Evolutionary conservation across 2,329 filamentous ascomycete genomes (phyloP), one percentile per base, ranked within the genome.

Genomic region (Rachicladosporium sp.): DNA sequence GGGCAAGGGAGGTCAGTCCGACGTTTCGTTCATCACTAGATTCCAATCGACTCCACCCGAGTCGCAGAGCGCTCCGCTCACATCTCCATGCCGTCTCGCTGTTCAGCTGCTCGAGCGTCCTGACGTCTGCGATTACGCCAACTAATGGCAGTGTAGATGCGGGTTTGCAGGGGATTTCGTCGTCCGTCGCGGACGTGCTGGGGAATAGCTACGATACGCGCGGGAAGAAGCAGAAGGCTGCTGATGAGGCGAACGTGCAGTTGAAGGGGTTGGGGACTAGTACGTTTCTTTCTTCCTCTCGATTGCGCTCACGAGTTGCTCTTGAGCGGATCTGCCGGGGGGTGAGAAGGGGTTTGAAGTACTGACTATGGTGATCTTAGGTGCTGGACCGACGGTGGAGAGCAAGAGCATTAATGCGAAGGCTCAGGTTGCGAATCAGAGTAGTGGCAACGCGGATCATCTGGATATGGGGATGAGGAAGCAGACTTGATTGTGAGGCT

Each of bases 361-460:
- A 19, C 15, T 19, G 15, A 19, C 15, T 19, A 19, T 19, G 30
- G 12, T 32, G 12, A n/a, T 32, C 30, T n/a, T 32, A 32, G 30
- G 30, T 32, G 10, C 30, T 32, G 54, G 49, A 23, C 32, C 41
- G 5, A 58, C 54, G 3, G 50, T 51, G 7, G 42, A 41, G 29
- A 50, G 48, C 4, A 52, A 52, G 1, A 38, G 32, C 10, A 40
- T 57, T 30, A 50, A 50, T 34, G 54, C 47, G 3, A 41, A 36
- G 6, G 33, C 51, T 12, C 55, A 58, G 43, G 43, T 48, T 29
- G 41, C 43, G 38, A 58, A 58, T 35, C 48, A 52, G 46, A 43
- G 48, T 36, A 50, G 46, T 6, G 55, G 54, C 8, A 48, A 33
- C 38, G 55, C 53, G 33, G 53, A 58, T 36, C 55, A 57, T 38